Percentiles rank a stretch among this genome's conserved stretches.
Evolutionary conservation across 805 yeast species (phyloP).

Genomic region (Starmerella stigmatis): DNA sequence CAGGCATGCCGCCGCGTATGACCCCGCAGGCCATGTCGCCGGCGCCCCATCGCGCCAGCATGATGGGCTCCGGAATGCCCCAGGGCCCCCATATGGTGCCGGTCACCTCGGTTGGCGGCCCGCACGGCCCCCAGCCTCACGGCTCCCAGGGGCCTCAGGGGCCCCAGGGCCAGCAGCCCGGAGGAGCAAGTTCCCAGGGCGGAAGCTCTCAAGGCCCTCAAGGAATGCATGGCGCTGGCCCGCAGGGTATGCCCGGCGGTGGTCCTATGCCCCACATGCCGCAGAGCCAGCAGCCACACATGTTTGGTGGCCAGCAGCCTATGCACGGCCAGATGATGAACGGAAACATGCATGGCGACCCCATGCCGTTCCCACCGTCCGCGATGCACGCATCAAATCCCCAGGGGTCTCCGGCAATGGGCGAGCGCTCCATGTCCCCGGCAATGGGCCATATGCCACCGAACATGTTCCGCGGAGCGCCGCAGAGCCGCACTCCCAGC

Average conservation of each 20-base stretch:
- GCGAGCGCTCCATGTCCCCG: not conserved
- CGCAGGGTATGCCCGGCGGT: not conserved
- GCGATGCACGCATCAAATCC: not conserved
- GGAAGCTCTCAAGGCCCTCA: not conserved
- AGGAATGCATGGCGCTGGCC: not conserved
- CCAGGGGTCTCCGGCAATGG: not conserved
- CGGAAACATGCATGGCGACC: not conserved
- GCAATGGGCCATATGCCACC: conserved; percentile 4
- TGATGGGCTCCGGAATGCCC: conserved; percentile 5
- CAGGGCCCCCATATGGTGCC: no score
- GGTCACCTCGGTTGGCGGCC: not conserved
- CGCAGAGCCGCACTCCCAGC: not conserved
- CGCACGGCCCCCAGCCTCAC: not conserved
- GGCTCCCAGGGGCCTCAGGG: conserved; percentile 5
- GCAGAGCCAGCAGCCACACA: not conserved
- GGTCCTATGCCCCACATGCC: not conserved
- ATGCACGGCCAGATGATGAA: conserved; percentile 5
- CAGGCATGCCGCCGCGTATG: not conserved
- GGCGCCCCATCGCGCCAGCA: not conserved
- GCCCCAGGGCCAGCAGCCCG: no score
- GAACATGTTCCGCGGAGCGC: not conserved
- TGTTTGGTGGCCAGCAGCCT: no score
- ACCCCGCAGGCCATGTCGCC: conserved; percentile 1
- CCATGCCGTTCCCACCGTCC: not conserved
- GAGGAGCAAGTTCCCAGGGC: no score